Evolutionary conservation across 2,329 filamentous ascomycete genomes (phyloP).

Genomic region (Lachnellula hyalina): DNA sequence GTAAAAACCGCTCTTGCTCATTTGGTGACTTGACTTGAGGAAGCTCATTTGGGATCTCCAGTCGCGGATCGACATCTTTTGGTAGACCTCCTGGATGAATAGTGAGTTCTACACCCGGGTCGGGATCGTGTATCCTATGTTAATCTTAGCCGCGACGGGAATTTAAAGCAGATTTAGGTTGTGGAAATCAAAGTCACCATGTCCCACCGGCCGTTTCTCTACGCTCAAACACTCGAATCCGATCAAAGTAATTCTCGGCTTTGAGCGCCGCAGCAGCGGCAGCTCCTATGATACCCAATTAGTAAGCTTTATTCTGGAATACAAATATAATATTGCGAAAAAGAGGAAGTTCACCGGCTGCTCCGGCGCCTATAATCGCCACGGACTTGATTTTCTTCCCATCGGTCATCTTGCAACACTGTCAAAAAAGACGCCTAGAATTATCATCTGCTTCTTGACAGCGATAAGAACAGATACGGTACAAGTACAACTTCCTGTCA

Average conservation of each 20-base stretch:
- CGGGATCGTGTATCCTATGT: constrained; percentile 48
- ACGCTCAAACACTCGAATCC: constrained; percentile 56
- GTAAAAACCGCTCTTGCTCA: constrained; percentile 39
- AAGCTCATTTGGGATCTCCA: constrained; percentile 40
- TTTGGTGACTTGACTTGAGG: constrained; percentile 38
- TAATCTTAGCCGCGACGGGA: constrained; percentile 37
- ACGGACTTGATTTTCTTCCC: neutral
- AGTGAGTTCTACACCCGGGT: constrained; percentile 32
- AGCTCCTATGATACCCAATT: constrained; percentile 34
- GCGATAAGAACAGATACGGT: too few relatives aligned
- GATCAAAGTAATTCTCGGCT: constrained; percentile 53
- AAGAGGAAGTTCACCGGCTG: neutral
- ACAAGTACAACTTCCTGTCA: too few relatives aligned
- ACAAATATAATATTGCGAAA: too few relatives aligned
- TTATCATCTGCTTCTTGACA: neutral
- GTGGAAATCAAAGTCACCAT: constrained; percentile 46
- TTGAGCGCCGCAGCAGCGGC: constrained; percentile 43
- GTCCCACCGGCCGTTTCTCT: constrained; percentile 53
- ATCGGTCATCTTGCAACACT: neutral
- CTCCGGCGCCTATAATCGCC: neutral
- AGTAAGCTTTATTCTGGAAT: neutral
- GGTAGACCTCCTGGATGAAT: constrained; percentile 41
- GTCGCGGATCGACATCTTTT: constrained; percentile 40
- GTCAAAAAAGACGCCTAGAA: neutral
- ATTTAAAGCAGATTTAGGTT: constrained; percentile 30